Evolutionary conservation across 352 stramenopile genomes (phyloP).

Genomic region (Phytophthora sp.): DNA sequence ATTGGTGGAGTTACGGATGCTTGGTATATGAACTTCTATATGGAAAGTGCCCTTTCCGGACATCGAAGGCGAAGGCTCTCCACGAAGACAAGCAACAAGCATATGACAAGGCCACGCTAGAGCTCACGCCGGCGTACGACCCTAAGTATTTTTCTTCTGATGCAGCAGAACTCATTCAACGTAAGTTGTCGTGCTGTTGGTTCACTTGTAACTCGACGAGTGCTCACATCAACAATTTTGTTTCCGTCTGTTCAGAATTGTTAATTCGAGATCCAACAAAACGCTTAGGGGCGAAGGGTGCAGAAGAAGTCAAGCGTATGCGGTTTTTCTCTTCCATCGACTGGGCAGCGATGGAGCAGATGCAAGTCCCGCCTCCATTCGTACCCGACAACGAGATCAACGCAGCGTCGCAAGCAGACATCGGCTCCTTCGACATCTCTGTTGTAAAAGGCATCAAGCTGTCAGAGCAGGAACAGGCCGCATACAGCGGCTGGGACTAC

Average conservation of each 20-base stretch:
- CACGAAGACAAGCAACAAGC: constrained; percentile 91
- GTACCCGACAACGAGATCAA: constrained; percentile 89
- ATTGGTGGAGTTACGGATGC: constrained; percentile 99
- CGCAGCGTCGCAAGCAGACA: constrained; percentile 79
- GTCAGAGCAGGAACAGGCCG: constrained; percentile 68
- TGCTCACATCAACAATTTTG: constrained; percentile 17
- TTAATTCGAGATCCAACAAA: constrained; percentile 77
- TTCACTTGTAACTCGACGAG: not conserved
- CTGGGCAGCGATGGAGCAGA: constrained; percentile 76
- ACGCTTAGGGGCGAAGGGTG: constrained; percentile 70
- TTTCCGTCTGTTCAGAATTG: constrained; percentile 51
- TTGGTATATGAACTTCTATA: constrained; percentile 97
- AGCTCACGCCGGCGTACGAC: constrained; percentile 80
- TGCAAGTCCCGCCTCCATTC: constrained; percentile 71
- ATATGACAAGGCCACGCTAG: constrained; percentile 82
- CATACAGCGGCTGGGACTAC: constrained; percentile 77
- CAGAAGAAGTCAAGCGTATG: constrained; percentile 80
- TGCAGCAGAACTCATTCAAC: constrained; percentile 74
- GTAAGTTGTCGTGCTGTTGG: constrained; percentile 41
- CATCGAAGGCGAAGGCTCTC: constrained; percentile 93
- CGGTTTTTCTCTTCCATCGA: constrained; percentile 82
- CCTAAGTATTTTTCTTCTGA: constrained; percentile 84
- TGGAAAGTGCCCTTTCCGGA: constrained; percentile 97
- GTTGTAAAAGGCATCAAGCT: constrained; percentile 77
- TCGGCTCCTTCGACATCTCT: constrained; percentile 81